Evolutionary conservation across 1,284 basidiomycete species (phyloP).

Genomic region (Naganishia sp.): DNA sequence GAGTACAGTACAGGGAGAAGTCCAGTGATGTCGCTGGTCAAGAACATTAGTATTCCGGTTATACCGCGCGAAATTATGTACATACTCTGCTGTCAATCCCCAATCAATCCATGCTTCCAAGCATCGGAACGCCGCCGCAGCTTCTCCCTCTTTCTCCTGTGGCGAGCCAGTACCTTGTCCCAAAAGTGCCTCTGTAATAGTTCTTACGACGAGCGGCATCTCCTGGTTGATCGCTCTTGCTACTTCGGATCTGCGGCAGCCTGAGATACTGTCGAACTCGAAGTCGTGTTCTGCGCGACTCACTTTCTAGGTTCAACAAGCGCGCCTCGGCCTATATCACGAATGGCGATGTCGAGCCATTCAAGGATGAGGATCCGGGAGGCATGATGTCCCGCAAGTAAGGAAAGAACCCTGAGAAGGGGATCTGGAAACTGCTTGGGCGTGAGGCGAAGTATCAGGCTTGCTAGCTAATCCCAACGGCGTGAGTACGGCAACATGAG

Average conservation of each 20-base stretch:
- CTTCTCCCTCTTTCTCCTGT: slow-evolving; percentile 56
- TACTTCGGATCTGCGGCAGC: slow-evolving; percentile 61
- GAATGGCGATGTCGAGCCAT: slow-evolving; percentile 30
- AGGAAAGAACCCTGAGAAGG: slow-evolving; percentile 63
- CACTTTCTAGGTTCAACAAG: slow-evolving; percentile 73
- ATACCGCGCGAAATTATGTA: slow-evolving; percentile 32
- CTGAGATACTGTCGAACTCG: slow-evolving; percentile 34
- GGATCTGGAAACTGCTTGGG: slow-evolving; percentile 70
- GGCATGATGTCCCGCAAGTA: slow-evolving; percentile 57
- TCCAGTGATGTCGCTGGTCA: slow-evolving; percentile 59
- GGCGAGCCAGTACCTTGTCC: slow-evolving; percentile 30
- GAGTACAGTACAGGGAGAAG: slow-evolving; percentile 58
- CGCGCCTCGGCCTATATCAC: slow-evolving; percentile 40
- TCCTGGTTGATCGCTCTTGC: slow-evolving; percentile 65
- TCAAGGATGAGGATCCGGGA: slow-evolving; percentile 17
- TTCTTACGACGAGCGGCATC: slow-evolving; percentile 67
- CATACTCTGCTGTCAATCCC: slow-evolving; percentile 67
- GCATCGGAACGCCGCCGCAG: slow-evolving; percentile 71
- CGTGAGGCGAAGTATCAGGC: slow-evolving; percentile 72
- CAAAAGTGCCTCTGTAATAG: slow-evolving; percentile 61
- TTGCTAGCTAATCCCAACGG: slow-evolving; percentile 60
- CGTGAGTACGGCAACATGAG: not conserved
- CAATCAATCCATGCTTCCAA: slow-evolving; percentile 75
- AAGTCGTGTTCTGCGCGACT: slow-evolving; percentile 44
- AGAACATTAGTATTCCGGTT: slow-evolving; percentile 58